These are phyloP conservation scores for Lepiota brunneoincarnata DNA, from an alignment of 768 basidiomycete species.

Conservation along the genomic window DNA sequence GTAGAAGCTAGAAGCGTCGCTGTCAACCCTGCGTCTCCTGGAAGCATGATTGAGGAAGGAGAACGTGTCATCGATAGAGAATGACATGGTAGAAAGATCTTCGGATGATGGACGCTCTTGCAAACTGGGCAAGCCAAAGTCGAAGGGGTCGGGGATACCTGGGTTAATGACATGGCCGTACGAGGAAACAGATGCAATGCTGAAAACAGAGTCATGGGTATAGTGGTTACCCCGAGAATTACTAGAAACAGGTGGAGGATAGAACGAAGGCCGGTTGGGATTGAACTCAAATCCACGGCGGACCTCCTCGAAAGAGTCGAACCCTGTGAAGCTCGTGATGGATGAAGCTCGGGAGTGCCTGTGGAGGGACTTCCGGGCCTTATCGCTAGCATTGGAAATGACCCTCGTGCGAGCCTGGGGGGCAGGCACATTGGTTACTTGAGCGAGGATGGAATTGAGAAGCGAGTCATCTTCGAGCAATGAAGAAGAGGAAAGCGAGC, in stretches of 20 bases:
- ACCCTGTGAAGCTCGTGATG: conserved; percentile 63
- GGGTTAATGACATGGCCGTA: conserved; percentile 66
- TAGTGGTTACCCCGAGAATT: conserved; percentile 36
- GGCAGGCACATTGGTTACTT: conserved; percentile 32
- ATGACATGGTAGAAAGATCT: conserved; percentile 53
- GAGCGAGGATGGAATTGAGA: conserved; percentile 52
- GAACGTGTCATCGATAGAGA: conserved; percentile 73
- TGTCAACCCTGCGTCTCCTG: conserved; percentile 52
- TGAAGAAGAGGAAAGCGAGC: conserved; percentile 41
- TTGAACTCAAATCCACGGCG: conserved; percentile 76
- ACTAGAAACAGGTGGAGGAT: conserved; percentile 43
- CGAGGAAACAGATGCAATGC: conserved; percentile 78
- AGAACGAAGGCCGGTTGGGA: conserved; percentile 60
- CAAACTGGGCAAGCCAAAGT: conserved; percentile 57
- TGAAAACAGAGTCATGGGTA: conserved; percentile 60
- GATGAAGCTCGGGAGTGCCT: conserved; percentile 45
- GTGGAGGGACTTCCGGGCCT: conserved; percentile 24
- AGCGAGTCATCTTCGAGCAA: conserved; percentile 48
- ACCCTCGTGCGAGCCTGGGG: conserved; percentile 31
- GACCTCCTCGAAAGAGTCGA: conserved; percentile 78
- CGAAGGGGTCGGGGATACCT: conserved; percentile 71
- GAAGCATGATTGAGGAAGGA: conserved; percentile 47
- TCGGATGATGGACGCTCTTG: conserved; percentile 57
- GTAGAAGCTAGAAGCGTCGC: conserved; percentile 78
- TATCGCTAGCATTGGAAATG: conserved; percentile 40